Base-by-base conservation (phyloP, 2,329 filamentous ascomycete genomes). In the Sporothrix inflata region DNA sequence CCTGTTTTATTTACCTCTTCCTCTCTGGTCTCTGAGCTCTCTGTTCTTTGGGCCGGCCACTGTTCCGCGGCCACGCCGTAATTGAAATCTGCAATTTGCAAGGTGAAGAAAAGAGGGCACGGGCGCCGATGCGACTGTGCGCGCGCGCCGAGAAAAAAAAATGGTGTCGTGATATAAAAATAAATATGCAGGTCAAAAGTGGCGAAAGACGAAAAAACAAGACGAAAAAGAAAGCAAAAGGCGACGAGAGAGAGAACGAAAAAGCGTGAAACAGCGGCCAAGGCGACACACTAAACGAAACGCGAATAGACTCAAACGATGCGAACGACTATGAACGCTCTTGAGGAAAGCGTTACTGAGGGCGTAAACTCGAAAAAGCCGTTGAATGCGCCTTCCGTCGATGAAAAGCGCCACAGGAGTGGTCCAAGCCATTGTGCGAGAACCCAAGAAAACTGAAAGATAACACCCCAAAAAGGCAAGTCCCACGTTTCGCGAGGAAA, bases 211-310 rank as follows among this genome's bases (percentile, higher is more conserved):
- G 1, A 40, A 24, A 40, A 38, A 11, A n/a, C 12, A 60, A 27
- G 19, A 42, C 19, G 34, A 11, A 40, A 61, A 40, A 61, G 9
- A 2, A 21, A 21, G 27, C 21, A 60, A 60, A 16, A 9, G 34
- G 24, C n/a, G 27, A 34, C 49, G 8, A 11, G 6, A 21, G 21
- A 63, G 34, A 42, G 40, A 42, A 34, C 30, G 30, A 21, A 24
- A 42, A 27, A 45, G 38, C 38, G 60, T 65, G 60, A 45, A 63
- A 27, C 38, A 8, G 12, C 12, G 38, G 38, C 38, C 12, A 27
- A 16, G 38, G 60, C 60, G 60, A 65, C n/a, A 65, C 60, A 65
- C 38, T 45, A 45, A 65, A 16, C 60, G 38, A 65, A 45, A 45
- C 60, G 21, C 60, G 8, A 63, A 16, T n/a, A 63, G 19, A 34